Percentiles rank a stretch among this genome's conserved stretches.
These are phyloP conservation scores for Parascedosporium putredinis DNA, from an alignment of 2,329 filamentous ascomycete species.

Conservation along the genomic window DNA sequence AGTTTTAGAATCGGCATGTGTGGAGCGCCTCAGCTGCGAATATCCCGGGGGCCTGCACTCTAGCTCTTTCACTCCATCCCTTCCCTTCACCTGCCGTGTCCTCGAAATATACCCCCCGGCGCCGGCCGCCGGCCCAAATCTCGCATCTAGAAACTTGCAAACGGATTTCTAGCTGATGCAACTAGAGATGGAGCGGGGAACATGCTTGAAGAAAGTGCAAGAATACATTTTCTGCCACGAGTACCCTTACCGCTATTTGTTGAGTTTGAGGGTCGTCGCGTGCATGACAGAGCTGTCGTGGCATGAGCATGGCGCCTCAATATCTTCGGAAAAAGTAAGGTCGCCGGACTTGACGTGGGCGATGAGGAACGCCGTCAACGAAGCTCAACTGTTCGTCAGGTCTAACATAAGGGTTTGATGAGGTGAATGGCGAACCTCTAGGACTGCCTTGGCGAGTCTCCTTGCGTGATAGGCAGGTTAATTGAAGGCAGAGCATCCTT, in stretches of 20 bases:
- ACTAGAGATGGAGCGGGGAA: background rate
- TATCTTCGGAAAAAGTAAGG: slow-evolving; percentile 1
- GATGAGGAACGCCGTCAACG: background rate
- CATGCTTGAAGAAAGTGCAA: background rate
- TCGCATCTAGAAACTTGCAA: too few relatives aligned
- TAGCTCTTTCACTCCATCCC: background rate
- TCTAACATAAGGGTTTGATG: background rate
- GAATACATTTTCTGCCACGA: background rate
- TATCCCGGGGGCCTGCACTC: background rate
- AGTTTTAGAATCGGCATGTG: background rate
- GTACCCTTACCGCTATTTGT: background rate
- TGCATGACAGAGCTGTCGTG: background rate
- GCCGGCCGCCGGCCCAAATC: too few relatives aligned
- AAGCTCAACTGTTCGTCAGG: background rate
- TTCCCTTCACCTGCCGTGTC: background rate
- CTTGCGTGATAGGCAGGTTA: too few relatives aligned
- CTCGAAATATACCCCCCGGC: background rate
- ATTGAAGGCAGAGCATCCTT: too few relatives aligned
- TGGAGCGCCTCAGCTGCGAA: background rate
- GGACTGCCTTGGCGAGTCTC: too few relatives aligned
- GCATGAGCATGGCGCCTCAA: background rate
- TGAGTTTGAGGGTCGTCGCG: background rate
- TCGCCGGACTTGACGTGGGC: background rate
- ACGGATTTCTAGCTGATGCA: background rate
- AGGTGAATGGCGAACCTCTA: too few relatives aligned